Percentiles rank a stretch among this genome's conserved stretches.
phyloP scores from a whole-genome alignment of 2,329 filamentous ascomycete genomes.

The Penicillium psychrosexuale region DNA sequence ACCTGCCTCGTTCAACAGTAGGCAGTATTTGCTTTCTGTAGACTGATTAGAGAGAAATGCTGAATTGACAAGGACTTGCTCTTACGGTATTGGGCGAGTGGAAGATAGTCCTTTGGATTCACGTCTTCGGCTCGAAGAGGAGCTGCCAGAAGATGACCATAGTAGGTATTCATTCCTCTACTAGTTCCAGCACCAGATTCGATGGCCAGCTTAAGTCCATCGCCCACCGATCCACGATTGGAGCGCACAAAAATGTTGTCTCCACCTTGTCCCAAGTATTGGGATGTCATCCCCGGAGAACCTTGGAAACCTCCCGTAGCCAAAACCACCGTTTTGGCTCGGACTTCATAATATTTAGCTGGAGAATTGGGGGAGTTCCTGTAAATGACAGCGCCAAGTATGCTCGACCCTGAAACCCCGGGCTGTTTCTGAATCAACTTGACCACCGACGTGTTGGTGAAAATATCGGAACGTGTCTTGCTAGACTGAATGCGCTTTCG shows the following conservation, averaged over 20 bases:
- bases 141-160: conserved; percentile 28
- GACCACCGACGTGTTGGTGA: conserved; percentile 20
- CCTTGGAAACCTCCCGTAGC: conserved; percentile 30
- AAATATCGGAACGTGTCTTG: conserved; percentile 18
- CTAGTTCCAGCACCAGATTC: conserved; percentile 25
- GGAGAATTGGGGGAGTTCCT: background rate
- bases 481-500: conserved; percentile 17
- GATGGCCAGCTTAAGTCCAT: conserved; percentile 25
- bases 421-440: conserved; percentile 23
- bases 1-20: conserved; percentile 24
- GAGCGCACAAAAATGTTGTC: conserved; percentile 30
- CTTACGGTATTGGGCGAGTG: conserved; percentile 29
- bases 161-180: conserved; percentile 28
- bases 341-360: conserved; percentile 15
- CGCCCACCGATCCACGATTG: conserved; percentile 25
- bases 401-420: conserved; percentile 19
- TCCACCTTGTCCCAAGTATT: conserved; percentile 22
- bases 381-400: conserved; percentile 24
- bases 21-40: conserved; percentile 26
- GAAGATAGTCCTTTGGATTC: conserved; percentile 23
- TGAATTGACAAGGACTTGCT: background rate
- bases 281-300: conserved; percentile 17
- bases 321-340: conserved; percentile 22
- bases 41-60: background rate
- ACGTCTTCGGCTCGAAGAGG: conserved; percentile 23